Base-by-base conservation (phyloP, 768 basidiomycete genomes). In the Mrakia frigida region DNA sequence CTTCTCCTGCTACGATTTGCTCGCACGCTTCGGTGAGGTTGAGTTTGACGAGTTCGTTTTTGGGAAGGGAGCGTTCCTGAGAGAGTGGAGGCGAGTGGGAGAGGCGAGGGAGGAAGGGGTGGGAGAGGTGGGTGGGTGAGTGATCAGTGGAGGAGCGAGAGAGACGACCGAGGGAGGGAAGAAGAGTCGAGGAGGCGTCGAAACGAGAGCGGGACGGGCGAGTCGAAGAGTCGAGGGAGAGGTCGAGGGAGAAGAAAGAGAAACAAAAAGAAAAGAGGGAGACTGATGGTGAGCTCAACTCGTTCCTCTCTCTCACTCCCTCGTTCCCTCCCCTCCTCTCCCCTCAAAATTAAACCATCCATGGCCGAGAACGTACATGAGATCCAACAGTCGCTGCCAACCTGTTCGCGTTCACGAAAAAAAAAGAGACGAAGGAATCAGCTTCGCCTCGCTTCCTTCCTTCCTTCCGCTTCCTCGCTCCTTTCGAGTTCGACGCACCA, bases 351-450 rank as follows among this genome's bases (percentile, higher is more conserved):
- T n/a, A n/a, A n/a, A n/a, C n/a, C n/a, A n/a, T n/a, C n/a, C n/a
- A n/a, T n/a, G n/a, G n/a, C n/a, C n/a, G 43, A 41, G 6, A 31
- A 73, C 76, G 31, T 28, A 73, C 76, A 56, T 37, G 46, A 18
- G 76, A 77, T 56, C 76, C 76, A 50, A 77, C 72, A 10, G 76
- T 77, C 7, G 76, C 76, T 56, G 71, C 76, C 7, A 77, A 63
- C 76, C 76, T 77, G 31, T 6, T 11, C 33, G 13, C 2, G 23
- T 13, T 31, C 43, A 61, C 6, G 25, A 61, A 2, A 23, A 35
- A 18, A 28, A 35, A 65, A 6, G 73, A 39, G 28, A 33, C 2
- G 21, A n/a, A 52, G 50, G 70, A 33, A 39, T 70, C 11, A 37
- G 67, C 25, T 28, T 31, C 21, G 11, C 67, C 14, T 23, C 28